Evolutionary conservation across 805 yeast species (phyloP), one percentile per base, ranked within the genome.

Genomic region (Metschnikowia dekortorum): DNA sequence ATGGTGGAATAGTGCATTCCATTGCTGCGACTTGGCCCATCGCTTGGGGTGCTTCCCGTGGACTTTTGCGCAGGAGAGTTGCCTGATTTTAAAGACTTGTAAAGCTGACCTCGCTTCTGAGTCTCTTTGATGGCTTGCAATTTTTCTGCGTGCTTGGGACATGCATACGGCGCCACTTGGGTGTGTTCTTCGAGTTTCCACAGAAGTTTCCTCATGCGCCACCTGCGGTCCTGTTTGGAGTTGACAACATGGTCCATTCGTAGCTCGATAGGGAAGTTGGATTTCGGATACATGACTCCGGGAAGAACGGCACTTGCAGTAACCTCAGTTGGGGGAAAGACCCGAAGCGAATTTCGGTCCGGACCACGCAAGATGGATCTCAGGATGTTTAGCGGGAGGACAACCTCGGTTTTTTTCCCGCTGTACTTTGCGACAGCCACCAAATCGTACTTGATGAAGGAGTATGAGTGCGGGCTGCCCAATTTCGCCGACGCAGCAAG

Each of bases 311-410:
- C 94, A 29, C 86, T 81, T 6, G 96, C 95, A 2, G 89, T 84
- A 35, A 94, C 84, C 39, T 86, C 87, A 0, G 98, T 92, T 7
- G 99, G 98, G 0, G 99, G 99, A 67, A 94, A 94, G 1, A 94
- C 88, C 53, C 99, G 79, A 36, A 89, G 70, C 1, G 96, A 88
- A 61, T 87, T 89, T 58, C 90, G 77, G 63, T 91, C 97, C 2
- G 88, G 87, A 6, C 94, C 92, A 42, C 89, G 73, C 26, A 88
- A 65, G 31, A 92, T 81, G 50, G 95, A 85, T 59, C 99, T 78
- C 41, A 86, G 76, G 2, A 94, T 75, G 56, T 84, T 78, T 8
- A 94, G 65, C 0, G 96, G 95, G 52, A 87, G 69, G 26, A 79
- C 68, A n/a, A 67, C 65, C 13, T 61, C 66, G 2, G 58, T 57